Conservation (phyloP, 2,329 filamentous ascomycete genomes). For the Clonostachys solani region DNA sequence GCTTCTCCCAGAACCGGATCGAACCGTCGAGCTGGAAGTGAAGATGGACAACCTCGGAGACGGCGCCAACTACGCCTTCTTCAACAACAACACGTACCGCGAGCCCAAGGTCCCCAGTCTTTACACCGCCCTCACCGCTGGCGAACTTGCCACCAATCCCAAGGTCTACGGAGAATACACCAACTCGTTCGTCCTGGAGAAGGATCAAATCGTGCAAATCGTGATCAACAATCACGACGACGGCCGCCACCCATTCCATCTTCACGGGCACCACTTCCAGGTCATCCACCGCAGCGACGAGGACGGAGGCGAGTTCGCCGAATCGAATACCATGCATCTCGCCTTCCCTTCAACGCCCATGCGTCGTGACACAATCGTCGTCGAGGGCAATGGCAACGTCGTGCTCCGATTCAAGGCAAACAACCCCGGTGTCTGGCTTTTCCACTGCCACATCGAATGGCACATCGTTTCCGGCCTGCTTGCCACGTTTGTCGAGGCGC, state of each 20-base stretch:
- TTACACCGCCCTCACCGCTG: constrained; percentile 67
- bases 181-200: constrained; percentile 63
- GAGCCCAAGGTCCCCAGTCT: constrained; percentile 73
- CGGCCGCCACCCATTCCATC: constrained; percentile 70
- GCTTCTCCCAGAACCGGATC: constrained; percentile 57
- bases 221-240: constrained; percentile 71
- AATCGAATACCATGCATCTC: constrained; percentile 34
- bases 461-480: constrained; percentile 65
- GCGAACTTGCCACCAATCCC: constrained; percentile 53
- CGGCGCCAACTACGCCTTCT: constrained; percentile 58
- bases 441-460: constrained; percentile 83
- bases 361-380: constrained; percentile 41
- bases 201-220: constrained; percentile 66
- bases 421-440: constrained; percentile 58
- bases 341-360: constrained; percentile 37
- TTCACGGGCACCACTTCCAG: constrained; percentile 77
- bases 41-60: constrained; percentile 59
- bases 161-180: constrained; percentile 63
- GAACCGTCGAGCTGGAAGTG: constrained; percentile 58
- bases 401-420: constrained; percentile 38
- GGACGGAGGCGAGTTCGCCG: constrained; percentile 50
- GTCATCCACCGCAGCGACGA: constrained; percentile 56
- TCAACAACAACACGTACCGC: constrained; percentile 76
- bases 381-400: constrained; percentile 42
- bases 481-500: constrained; percentile 55